These are phyloP conservation scores for Lagenidium giganteum DNA, from an alignment of 352 stramenopile species.

Conservation along the genomic window DNA sequence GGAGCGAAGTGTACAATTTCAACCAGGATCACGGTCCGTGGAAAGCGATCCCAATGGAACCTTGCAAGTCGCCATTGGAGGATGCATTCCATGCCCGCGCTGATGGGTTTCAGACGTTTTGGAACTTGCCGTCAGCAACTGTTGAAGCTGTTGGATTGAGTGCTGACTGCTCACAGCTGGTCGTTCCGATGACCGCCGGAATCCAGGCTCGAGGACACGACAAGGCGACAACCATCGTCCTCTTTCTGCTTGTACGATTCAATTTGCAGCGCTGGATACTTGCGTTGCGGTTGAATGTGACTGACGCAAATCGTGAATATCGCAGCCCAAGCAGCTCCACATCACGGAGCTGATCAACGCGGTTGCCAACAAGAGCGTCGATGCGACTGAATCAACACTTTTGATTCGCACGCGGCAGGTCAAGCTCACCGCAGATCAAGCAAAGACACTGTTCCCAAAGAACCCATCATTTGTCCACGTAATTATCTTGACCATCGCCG, in stretches of 20 bases:
- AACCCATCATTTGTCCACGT: slow-evolving; percentile 5
- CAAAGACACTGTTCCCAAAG: slow-evolving; percentile 25
- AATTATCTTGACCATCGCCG: too few relatives aligned
- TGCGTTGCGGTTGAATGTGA: neutral
- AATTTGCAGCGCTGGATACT: neutral
- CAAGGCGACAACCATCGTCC: slow-evolving; percentile 24
- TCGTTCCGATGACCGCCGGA: slow-evolving; percentile 49
- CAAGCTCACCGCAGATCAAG: slow-evolving; percentile 31
- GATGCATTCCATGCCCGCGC: slow-evolving; percentile 17
- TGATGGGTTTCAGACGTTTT: slow-evolving; percentile 28
- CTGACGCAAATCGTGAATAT: neutral
- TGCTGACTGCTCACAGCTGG: slow-evolving; percentile 25
- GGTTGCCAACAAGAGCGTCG: slow-evolving; percentile 7
- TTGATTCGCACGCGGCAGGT: slow-evolving; percentile 52
- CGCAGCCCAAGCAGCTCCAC: slow-evolving; percentile 28
- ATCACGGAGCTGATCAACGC: slow-evolving; percentile 46
- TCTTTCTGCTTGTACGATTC: slow-evolving; percentile 29
- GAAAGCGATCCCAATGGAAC: slow-evolving; percentile 26
- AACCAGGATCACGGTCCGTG: slow-evolving; percentile 47
- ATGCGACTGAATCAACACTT: slow-evolving; percentile 3
- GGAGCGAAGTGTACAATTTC: slow-evolving; percentile 81
- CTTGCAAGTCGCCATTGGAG: slow-evolving; percentile 29
- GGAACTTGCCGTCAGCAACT: slow-evolving; percentile 40
- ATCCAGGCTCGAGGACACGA: slow-evolving; percentile 22
- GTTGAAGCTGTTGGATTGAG: slow-evolving; percentile 42